Percentiles rank a stretch among this genome's conserved stretches.
Conservation (phyloP, 805 yeast species). For the Saccharomycopsis fodiens region DNA sequence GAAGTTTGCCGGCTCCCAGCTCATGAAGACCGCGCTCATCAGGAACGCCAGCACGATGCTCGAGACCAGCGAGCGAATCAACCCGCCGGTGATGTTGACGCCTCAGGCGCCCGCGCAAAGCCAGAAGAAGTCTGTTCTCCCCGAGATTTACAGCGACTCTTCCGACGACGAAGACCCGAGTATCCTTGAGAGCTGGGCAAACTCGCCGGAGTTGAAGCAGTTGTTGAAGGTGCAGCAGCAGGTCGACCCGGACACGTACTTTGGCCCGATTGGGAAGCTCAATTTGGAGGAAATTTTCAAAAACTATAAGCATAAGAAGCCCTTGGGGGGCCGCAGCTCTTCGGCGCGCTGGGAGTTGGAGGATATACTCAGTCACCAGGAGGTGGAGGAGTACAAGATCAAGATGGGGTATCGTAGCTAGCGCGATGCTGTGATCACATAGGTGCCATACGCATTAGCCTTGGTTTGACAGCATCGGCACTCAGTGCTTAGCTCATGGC, state of each 20-base stretch:
- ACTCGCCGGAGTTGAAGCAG: conserved; percentile 45
- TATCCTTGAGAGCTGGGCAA: conserved; percentile 53
- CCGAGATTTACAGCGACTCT: conserved; percentile 44
- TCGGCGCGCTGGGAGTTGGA: conserved; percentile 15
- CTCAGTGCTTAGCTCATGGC: too few relatives aligned
- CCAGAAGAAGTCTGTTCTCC: conserved; percentile 26
- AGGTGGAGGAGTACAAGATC: conserved; percentile 12
- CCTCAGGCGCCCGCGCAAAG: conserved; percentile 6
- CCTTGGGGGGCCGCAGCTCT: conserved; percentile 7
- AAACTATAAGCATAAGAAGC: conserved; percentile 15
- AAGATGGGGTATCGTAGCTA: conserved; percentile 19
- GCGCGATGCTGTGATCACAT: too few relatives aligned
- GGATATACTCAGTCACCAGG: conserved; percentile 9
- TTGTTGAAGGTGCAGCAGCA: conserved; percentile 38
- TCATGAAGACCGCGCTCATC: conserved; percentile 19
- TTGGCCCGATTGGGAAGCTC: conserved; percentile 68
- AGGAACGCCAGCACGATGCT: conserved; percentile 12
- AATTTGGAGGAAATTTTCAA: conserved; percentile 64
- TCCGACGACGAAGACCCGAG: conserved; percentile 46
- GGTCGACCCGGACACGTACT: conserved; percentile 59
- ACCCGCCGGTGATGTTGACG: conserved; percentile 12
- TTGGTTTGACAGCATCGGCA: too few relatives aligned
- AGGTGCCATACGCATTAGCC: too few relatives aligned
- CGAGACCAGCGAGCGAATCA: conserved; percentile 11
- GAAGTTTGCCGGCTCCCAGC: conserved; percentile 17